Percentiles rank a stretch among this genome's conserved stretches.
These are phyloP conservation scores for Fusarium sp. DNA, from an alignment of 2,329 filamentous ascomycete genomes.

Conservation along the genomic window DNA sequence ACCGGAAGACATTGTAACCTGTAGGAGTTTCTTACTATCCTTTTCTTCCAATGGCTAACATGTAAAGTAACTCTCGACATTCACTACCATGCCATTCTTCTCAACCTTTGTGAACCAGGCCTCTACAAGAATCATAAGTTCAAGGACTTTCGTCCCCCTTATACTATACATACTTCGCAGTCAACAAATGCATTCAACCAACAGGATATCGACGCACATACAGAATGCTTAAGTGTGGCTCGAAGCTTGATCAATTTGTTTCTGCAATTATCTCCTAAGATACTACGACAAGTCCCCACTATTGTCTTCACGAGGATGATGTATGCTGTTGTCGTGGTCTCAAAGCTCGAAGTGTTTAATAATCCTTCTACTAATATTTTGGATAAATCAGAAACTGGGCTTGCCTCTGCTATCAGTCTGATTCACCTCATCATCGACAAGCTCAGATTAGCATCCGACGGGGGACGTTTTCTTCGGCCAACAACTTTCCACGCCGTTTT, in stretches of 20 bases:
- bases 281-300: slow-evolving; percentile 1
- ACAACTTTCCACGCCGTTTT: slow-evolving; percentile 2
- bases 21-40: not conserved
- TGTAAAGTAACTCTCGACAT: slow-evolving; percentile 6
- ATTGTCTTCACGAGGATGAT: slow-evolving; percentile 22
- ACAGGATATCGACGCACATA: not conserved
- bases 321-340: slow-evolving; percentile 3
- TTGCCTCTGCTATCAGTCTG: not conserved
- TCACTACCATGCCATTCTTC: slow-evolving; percentile 19
- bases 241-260: slow-evolving; percentile 1
- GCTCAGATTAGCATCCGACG: not conserved
- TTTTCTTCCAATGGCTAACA: not conserved
- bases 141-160: slow-evolving; percentile 20
- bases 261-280: not conserved
- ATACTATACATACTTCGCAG: not conserved
- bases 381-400: not conserved
- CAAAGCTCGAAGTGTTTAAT: slow-evolving; percentile 13
- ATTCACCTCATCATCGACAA: not conserved
- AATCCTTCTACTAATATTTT: not conserved
- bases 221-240: slow-evolving; percentile 2
- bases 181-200: too few species aligned
- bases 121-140: slow-evolving; percentile 14
- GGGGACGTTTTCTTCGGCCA: not conserved
- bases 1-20: slow-evolving; percentile 6
- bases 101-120: slow-evolving; percentile 10